These are phyloP conservation scores for Penicillium psychrosexuale DNA, from an alignment of 2,329 filamentous ascomycete species.

Conservation along the genomic window DNA sequence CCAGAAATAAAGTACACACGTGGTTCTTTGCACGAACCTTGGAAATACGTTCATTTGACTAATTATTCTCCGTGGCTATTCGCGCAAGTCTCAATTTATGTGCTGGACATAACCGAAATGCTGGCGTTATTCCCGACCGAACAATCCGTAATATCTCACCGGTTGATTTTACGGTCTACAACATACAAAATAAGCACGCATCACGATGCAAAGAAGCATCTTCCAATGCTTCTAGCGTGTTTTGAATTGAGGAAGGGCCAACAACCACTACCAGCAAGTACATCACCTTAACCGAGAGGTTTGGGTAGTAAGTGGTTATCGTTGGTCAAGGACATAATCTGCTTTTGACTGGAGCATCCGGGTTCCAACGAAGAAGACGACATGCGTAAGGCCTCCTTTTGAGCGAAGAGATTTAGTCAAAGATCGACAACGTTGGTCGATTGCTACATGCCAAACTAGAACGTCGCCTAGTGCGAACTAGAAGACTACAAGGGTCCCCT, in stretches of 20 bases:
- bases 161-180: neutral
- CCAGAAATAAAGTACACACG: neutral
- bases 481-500: too few species aligned
- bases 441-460: neutral
- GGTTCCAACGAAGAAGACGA: neutral
- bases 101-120: neutral
- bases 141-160: conserved; percentile 13
- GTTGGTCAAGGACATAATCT: neutral
- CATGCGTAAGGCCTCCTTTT: neutral
- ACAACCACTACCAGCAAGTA: neutral
- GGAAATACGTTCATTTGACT: too few species aligned
- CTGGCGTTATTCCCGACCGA: neutral
- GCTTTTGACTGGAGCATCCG: neutral
- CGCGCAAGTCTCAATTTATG: neutral
- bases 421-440: neutral
- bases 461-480: too few species aligned
- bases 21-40: neutral
- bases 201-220: too few species aligned
- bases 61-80: neutral
- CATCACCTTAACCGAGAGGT: too few species aligned
- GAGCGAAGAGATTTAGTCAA: neutral
- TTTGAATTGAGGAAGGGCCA: neutral
- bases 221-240: neutral
- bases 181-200: too few species aligned
- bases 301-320: neutral